Conservation (phyloP, 2,329 filamentous ascomycete genomes). For the Aquanectria penicillioides region DNA sequence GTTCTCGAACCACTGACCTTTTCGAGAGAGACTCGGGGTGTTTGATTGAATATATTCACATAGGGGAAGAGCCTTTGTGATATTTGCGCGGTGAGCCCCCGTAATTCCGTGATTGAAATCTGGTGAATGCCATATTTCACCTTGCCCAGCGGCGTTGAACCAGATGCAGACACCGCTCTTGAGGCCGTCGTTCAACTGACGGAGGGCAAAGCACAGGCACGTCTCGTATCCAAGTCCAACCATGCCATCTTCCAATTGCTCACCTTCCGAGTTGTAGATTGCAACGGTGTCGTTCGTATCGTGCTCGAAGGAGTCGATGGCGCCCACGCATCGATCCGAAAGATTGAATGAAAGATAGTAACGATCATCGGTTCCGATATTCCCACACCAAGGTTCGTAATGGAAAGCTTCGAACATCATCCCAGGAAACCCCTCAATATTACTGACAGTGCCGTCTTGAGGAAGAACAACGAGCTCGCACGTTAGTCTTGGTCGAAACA, state of each 20-base stretch:
- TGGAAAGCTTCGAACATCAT: not conserved
- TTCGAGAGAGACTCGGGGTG: not conserved
- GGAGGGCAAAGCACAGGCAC: not conserved
- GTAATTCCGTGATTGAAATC: not conserved
- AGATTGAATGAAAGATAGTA: not conserved
- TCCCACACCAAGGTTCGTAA: not conserved
- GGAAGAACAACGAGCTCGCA: not conserved
- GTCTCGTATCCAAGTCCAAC: not conserved
- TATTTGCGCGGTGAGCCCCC: not conserved
- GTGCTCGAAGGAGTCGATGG: not conserved
- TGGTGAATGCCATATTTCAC: not conserved
- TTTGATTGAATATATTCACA: not conserved
- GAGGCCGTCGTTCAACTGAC: not conserved
- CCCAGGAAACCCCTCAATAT: not conserved
- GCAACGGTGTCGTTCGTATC: not conserved
- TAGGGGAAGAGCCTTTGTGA: not conserved
- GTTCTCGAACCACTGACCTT: not conserved
- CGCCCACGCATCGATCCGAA: not conserved
- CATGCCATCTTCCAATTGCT: not conserved
- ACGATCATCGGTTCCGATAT: not conserved
- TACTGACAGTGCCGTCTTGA: not conserved
- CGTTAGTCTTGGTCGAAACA: not conserved
- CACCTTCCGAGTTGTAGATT: not conserved
- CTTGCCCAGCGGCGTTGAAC: not conserved
- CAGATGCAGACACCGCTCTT: not conserved